Evolutionary conservation across 2,329 filamentous ascomycete genomes (phyloP), one percentile per base, ranked within the genome.

Genomic region (Chalara sp.): DNA sequence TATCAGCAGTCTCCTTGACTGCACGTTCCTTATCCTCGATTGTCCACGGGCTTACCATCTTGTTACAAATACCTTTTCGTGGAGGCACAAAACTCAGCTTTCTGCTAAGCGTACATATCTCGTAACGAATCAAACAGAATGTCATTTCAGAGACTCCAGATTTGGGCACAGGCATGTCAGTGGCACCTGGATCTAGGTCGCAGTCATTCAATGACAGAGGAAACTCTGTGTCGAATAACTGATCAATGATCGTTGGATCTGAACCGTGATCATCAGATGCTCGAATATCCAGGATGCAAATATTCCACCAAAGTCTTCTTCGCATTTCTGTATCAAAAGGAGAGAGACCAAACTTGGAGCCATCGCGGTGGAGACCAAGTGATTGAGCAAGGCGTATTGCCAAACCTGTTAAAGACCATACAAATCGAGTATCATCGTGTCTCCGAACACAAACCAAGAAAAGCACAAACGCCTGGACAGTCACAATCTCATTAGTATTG

Each of bases 211-310:
- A 67, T 43, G 77, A 77, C 5, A 70, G 56, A 1, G 76, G 75
- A 6, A 72, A 58, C 49, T 69, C 73, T 0, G 82, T 84, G 59
- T 86, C 82, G 57, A 79, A 86, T 8, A 74, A 74, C 10, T 75
- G 72, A 46, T 78, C 72, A 2, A 73, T 64, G 41, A 86, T 81
- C 0, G 76, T 78, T 3, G 80, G 76, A 53, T 84, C 80, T 28
- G 77, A 79, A 0, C 80, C 81, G 59, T 84, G 79, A 52, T 84
- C 79, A 59, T 85, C 81, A 1, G 79, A 78, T 1, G 80, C 73
- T 53, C 81, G 69, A 3, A 75, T 72, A 60, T 86, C 83, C 0
- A 86, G 66, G 11, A 83, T 69, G 56, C 76, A 81, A 3, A 83
- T 63, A 53, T 78, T 74, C 76, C 79, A 83, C 80, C 80, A 84